These are phyloP conservation scores for Dacryopinax spathularia DNA, from an alignment of 768 basidiomycete species.

Conservation along the genomic window DNA sequence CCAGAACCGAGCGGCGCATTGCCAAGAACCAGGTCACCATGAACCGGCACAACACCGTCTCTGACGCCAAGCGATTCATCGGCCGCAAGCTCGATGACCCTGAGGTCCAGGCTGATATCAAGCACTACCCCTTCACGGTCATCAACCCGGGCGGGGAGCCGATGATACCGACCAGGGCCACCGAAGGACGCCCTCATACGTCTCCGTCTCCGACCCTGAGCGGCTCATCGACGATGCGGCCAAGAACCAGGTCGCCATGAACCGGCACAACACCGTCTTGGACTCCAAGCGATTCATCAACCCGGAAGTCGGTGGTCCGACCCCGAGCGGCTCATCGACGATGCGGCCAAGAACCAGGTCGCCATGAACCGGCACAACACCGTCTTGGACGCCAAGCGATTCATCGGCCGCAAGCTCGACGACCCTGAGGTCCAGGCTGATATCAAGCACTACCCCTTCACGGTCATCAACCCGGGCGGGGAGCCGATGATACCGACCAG, in stretches of 20 bases:
- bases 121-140: conserved; percentile 39
- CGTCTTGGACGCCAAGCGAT: conserved; percentile 32
- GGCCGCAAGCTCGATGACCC: conserved; percentile 32
- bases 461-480: conserved; percentile 28
- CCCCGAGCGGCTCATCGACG: conserved; percentile 34
- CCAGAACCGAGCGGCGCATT: conserved; percentile 39
- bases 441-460: conserved; percentile 40
- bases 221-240: no score
- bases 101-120: conserved; percentile 36
- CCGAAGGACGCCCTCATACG: no score
- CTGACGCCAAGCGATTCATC: conserved; percentile 32
- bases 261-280: no score
- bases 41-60: conserved; percentile 33
- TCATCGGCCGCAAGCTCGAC: conserved; percentile 31
- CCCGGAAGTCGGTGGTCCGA: no score
- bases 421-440: conserved; percentile 36
- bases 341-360: conserved; percentile 33
- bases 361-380: conserved; percentile 35
- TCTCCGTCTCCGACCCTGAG: no score
- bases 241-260: no score
- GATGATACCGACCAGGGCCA: no score
- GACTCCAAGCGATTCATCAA: no score
- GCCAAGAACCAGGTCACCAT: conserved; percentile 36
- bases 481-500: conserved; percentile 47
- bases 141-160: conserved; percentile 34